phyloP scores from a whole-genome alignment of 2,329 filamentous ascomycete species.

The Ophiobolus disseminans region DNA sequence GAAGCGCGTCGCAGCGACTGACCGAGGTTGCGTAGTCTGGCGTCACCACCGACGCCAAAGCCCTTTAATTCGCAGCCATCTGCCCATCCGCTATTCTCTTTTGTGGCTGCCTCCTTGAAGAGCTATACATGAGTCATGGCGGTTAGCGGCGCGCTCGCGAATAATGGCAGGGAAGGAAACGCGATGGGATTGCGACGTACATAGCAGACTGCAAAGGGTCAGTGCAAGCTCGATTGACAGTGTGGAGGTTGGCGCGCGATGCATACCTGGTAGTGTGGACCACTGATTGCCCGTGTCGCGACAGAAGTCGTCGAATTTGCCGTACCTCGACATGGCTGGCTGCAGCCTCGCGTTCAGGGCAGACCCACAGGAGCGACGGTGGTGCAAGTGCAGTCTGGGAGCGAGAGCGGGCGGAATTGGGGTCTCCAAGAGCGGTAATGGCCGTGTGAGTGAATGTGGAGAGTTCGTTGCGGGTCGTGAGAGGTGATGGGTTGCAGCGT shows the following conservation, averaged over 20 bases:
- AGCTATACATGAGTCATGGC: constrained; percentile 59
- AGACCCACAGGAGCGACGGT: constrained; percentile 18
- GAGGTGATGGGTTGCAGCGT: constrained; percentile 30
- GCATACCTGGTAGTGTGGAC: constrained; percentile 51
- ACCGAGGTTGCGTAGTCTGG: constrained; percentile 83
- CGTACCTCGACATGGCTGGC: constrained; percentile 44
- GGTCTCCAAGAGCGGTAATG: constrained; percentile 14
- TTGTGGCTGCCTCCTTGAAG: constrained; percentile 65
- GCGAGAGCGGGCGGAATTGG: constrained; percentile 7
- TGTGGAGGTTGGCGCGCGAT: neutral
- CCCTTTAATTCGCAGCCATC: constrained; percentile 80
- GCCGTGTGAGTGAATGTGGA: constrained; percentile 14
- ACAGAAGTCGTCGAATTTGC: constrained; percentile 56
- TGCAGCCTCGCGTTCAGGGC: constrained; percentile 30
- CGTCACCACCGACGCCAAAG: constrained; percentile 71
- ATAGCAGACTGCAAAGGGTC: constrained; percentile 55
- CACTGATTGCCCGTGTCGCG: constrained; percentile 54
- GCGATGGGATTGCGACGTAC: constrained; percentile 42
- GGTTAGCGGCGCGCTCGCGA: constrained; percentile 36
- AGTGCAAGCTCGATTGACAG: constrained; percentile 26
- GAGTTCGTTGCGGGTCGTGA: constrained; percentile 18
- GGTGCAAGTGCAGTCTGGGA: constrained; percentile 12
- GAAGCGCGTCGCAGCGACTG: constrained; percentile 43
- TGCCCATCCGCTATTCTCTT: constrained; percentile 64
- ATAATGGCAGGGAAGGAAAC: constrained; percentile 16